Evolutionary conservation across 768 basidiomycete genomes (phyloP), one percentile per base, ranked within the genome.

Genomic region (Lepiota subincarnata): DNA sequence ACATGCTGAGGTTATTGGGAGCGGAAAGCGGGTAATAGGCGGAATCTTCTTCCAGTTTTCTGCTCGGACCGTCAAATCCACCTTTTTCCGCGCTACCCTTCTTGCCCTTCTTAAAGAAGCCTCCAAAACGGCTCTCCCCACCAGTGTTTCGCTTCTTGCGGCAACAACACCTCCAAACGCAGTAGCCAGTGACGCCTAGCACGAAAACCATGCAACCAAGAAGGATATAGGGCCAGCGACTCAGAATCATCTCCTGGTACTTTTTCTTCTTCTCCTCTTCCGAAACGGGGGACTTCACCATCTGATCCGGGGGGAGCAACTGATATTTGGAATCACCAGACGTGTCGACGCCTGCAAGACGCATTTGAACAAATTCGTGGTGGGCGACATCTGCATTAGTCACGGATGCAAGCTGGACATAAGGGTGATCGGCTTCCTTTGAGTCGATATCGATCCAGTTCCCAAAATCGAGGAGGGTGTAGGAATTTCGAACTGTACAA

Each of bases 181-280:
- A 77, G 50, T 74, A 70, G 8, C 77, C 79, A 28, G 76, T 53
- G 26, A 78, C 58, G 40, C 81, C 58, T 28, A 76, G 49, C 20
- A 82, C 65, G 55, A 82, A 67, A 2, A 75, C 66, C 22, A 89
- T 70, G 57, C 81, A 80, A 35, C 84, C 87, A 7, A 73, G 57
- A 40, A 86, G 74, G 62, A 87, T 87, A 63, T 85, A 87, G 2
- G 83, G 86, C 88, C 84, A 89, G 55, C 75, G 84, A 62, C 82
- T 86, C 60, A 84, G 75, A 36, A 83, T 72, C 72, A 75, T 70
- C 65, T 83, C 84, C 61, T 82, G 78, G 58, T 82, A 80, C 55
- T 73, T 72, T 48, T 83, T 77, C 70, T 87, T 86, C 70, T 86
- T 84, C 66, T 86, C 86, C 53, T 72, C 75, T 1, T 58, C 74